Base-by-base conservation (phyloP, 495 filamentous ascomycete species). In the Xylaria flabelliformis region DNA sequence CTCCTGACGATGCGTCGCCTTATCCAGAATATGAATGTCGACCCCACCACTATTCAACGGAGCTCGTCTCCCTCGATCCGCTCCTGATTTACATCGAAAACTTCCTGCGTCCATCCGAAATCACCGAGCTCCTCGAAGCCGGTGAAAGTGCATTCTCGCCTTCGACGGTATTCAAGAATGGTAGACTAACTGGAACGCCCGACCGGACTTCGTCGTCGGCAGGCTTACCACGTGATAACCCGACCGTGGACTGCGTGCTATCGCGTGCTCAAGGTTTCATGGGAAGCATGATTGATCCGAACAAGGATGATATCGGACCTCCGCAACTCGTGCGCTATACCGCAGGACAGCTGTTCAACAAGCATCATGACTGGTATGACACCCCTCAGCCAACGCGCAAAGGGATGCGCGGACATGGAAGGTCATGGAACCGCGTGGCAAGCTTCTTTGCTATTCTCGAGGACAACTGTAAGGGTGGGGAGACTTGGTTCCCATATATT, bases 321-420 rank as follows among this genome's bases (percentile, higher is more conserved):
- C 82, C 84, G 34, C 85, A 87, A 74, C 76, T 87, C n/a, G 85
- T 87, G 36, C 81, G 81, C 15, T 87, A 87, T 72, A 77, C 77
- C 1, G 69, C 78, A 1, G 84, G 83, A 0, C 80, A 86, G 69
- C 74, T 75, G 10, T 86, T 86, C 79, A 84, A 86, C 69, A 70
- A 79, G 6, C 85, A 86, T 66, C 81, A 83, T 58, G 84, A 87
- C 77, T 86, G 84, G 85, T 86, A 80, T 70, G 77, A 78, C n/a
- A 73, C 66, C 46, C 77, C 71, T n/a, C 74, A 80, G 76, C 50
- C 76, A 21, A 55, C 79, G 74, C 74, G 74, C n/a, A 44, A 74
- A 21, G 70, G 72, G 19, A 77, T 73, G 73, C 70, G 62, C 2
- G 79, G 80, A 0, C 68, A 69, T 15, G 72, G 76, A 36, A 66